Evolutionary conservation across 2,329 filamentous ascomycete genomes (phyloP), one percentile per base, ranked within the genome.

Genomic region (Colletotrichum noveboracense): DNA sequence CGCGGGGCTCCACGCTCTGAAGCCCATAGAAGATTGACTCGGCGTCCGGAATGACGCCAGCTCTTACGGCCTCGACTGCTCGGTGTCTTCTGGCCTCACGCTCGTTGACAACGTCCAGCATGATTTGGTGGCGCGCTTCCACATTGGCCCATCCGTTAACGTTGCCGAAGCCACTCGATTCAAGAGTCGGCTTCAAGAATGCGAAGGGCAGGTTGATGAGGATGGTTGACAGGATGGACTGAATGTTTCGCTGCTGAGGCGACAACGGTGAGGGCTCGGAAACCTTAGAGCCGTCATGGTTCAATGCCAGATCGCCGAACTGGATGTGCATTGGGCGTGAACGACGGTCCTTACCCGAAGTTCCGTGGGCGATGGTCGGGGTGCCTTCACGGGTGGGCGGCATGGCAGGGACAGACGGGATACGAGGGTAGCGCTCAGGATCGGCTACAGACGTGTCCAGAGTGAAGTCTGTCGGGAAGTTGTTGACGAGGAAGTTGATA

Each of bases 181-280:
- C 93, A 38, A 96, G 86, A 3, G 95, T 84, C 75, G 89, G 88
- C 82, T 94, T 93, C 28, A 96, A 86, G 32, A 93, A 86, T 16
- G 89, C 86, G 78, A 94, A 94, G 0, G 94, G 94, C 7, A 96
- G 85, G 55, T 94, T 94, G 68, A 95, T 85, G 3, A 96, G 86
- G 26, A 95, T 86, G 32, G 90, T 92, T 0, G 94, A 95, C 7
- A 96, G 84, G 0, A 89, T 83, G 0, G 87, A 86, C 28, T 88
- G 87, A 34, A 87, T 69, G 36, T 21, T 64, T 24, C 60, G 72
- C 48, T 77, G 75, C 66, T 73, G 71, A 2, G 69, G 26, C 10
- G 62, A 52, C 21, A 68, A 58, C 5, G 62, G 26, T 13, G 43
- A 36, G 7, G 52, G 16, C 6, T 70, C 73, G 2, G 77, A 77